These are phyloP conservation scores for Ogataea nitratoaversa DNA, from an alignment of 805 yeast species.

Conservation along the genomic window DNA sequence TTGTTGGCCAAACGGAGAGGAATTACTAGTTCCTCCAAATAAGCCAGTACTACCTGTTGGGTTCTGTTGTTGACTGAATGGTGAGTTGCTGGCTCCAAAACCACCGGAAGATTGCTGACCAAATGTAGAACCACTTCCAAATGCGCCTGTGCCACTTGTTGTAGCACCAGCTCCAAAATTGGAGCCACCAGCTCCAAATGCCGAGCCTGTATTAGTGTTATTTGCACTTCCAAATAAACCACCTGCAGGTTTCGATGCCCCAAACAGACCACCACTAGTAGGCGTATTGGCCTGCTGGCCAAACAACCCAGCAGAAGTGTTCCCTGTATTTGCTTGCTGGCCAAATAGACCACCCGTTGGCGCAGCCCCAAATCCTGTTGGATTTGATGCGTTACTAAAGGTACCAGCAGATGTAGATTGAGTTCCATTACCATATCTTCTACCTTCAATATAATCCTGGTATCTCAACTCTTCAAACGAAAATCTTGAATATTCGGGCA, in stretches of 20 bases:
- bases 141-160: conserved; percentile 23
- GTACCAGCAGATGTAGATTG: conserved; percentile 23
- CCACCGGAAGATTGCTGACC: conserved; percentile 22
- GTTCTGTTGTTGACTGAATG: conserved; percentile 16
- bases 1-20: conserved; percentile 16
- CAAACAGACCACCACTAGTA: conserved; percentile 20
- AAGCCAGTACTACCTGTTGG: conserved; percentile 23
- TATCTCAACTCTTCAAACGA: conserved; percentile 86
- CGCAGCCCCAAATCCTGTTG: conserved; percentile 29
- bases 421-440: conserved; percentile 51
- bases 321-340: conserved; percentile 6
- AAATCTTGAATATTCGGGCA: conserved; percentile 84
- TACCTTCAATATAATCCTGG: conserved; percentile 78
- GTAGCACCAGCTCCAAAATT: not conserved
- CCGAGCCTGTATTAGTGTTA: conserved; percentile 26
- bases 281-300: conserved; percentile 31
- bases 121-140: conserved; percentile 32
- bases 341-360: conserved; percentile 23
- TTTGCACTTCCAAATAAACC: conserved; percentile 15
- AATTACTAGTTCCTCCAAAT: conserved; percentile 22
- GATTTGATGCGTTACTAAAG: conserved; percentile 14
- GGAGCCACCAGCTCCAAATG: conserved; percentile 25
- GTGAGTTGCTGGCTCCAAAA: conserved; percentile 21
- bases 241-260: conserved; percentile 12
- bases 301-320: conserved; percentile 38